Percentiles rank a stretch among this genome's conserved stretches.
Conservation (phyloP, 257 asterid species). For the Asclepias syriaca region DNA sequence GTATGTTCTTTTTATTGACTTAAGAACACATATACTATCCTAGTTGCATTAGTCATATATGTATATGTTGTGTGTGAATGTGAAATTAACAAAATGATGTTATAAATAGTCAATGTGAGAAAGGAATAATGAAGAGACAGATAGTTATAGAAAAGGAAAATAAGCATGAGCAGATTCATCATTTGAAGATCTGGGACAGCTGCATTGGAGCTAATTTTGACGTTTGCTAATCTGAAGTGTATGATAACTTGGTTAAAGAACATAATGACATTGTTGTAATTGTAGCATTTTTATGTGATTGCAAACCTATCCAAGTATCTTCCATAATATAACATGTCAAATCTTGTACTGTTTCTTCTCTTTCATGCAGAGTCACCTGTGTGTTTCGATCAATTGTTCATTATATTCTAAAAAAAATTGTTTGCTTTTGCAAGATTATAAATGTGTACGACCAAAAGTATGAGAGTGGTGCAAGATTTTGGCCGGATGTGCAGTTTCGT, state of each 20-base stretch:
- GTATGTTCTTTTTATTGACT: constrained; percentile 28
- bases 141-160: too few species aligned
- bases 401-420: neutral
- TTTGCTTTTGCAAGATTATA: constrained; percentile 54
- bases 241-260: neutral
- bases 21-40: neutral
- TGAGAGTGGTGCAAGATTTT: constrained; percentile 80
- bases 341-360: neutral
- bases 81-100: neutral
- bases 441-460: constrained; percentile 82
- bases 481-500: constrained; percentile 93
- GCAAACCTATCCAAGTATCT: neutral
- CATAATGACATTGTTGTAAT: neutral
- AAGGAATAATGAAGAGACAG: too few species aligned
- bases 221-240: neutral
- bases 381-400: neutral
- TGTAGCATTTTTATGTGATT: neutral
- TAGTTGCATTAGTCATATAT: too few species aligned
- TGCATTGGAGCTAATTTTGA: neutral
- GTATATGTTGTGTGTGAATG: neutral
- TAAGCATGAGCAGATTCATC: too few species aligned
- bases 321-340: neutral
- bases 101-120: neutral
- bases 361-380: neutral
- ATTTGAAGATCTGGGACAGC: too few species aligned